Percentiles rank a stretch among this genome's conserved stretches.
phyloP scores from a whole-genome alignment of 495 filamentous ascomycete species.

The Aspergillus haitiensis region DNA sequence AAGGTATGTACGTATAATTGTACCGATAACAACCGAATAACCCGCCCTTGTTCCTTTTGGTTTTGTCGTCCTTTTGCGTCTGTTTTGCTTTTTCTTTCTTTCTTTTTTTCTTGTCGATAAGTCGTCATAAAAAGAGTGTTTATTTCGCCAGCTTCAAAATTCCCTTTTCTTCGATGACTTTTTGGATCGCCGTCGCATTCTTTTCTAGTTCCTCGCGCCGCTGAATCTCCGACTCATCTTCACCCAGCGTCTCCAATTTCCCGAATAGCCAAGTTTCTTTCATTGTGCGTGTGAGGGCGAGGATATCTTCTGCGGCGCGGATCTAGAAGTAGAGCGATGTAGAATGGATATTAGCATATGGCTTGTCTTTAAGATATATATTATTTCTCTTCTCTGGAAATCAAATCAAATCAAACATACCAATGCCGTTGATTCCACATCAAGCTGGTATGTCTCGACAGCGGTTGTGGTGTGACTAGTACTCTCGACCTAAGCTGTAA shows the following conservation, averaged over 20 bases:
- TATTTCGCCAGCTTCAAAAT: constrained; percentile 32
- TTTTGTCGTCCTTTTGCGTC: no score
- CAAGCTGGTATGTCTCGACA: constrained; percentile 60
- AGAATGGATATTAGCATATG: no score
- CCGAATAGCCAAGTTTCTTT: constrained; percentile 79
- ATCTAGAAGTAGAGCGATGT: constrained; percentile 40
- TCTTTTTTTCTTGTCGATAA: not conserved
- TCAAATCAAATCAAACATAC: constrained; percentile 38
- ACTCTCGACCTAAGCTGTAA: constrained; percentile 35
- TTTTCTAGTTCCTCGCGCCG: constrained; percentile 51
- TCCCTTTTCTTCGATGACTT: constrained; percentile 47
- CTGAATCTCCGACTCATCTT: constrained; percentile 43
- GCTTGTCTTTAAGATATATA: no score
- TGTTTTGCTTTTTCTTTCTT: no score
- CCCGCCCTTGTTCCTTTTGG: not conserved
- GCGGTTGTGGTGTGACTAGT: constrained; percentile 49
- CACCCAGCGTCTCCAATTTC: constrained; percentile 62
- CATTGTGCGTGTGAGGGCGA: constrained; percentile 60
- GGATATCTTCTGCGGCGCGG: constrained; percentile 64
- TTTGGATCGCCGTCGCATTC: constrained; percentile 48
- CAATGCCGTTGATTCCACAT: constrained; percentile 63
- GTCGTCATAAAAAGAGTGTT: not conserved
- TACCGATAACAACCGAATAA: not conserved
- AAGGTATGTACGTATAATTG: not conserved
- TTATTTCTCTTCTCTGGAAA: not conserved